Evolutionary conservation across 1,139 yeast genomes (phyloP).

Genomic region (Debaryomyces fabryi): DNA sequence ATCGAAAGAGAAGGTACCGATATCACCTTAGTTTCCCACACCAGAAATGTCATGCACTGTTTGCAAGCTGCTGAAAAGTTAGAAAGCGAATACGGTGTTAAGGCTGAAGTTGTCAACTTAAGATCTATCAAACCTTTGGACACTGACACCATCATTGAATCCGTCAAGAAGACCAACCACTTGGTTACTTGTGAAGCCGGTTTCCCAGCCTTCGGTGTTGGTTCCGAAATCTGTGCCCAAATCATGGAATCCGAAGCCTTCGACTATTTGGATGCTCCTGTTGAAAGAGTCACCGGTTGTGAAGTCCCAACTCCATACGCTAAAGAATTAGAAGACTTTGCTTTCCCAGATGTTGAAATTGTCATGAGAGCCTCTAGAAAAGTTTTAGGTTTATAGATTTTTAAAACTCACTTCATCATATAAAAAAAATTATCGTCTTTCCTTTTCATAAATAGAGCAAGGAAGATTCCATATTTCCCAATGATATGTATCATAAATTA

Average conservation of each 20-base stretch:
- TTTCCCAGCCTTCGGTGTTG: constrained; percentile 98
- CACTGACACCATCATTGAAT: constrained; percentile 77
- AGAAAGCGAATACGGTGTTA: constrained; percentile 81
- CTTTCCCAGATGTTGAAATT: constrained; percentile 95
- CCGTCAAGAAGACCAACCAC: constrained; percentile 97
- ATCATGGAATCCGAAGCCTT: constrained; percentile 98
- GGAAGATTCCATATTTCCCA: constrained; percentile 4
- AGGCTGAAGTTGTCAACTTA: constrained; percentile 92
- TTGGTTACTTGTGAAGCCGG: constrained; percentile 96
- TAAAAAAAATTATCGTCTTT: neutral
- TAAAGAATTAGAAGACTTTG: constrained; percentile 93
- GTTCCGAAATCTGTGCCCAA: constrained; percentile 97
- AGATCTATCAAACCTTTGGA: constrained; percentile 98
- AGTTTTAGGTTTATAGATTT: constrained; percentile 67
- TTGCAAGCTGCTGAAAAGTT: constrained; percentile 88
- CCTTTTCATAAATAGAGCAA: constrained; percentile 5
- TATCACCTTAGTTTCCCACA: constrained; percentile 84
- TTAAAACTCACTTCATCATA: constrained; percentile 1
- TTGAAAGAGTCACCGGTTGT: constrained; percentile 98
- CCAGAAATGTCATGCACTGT: constrained; percentile 86
- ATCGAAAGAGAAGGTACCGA: constrained; percentile 92
- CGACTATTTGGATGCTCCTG: constrained; percentile 98
- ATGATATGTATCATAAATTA: constrained; percentile 8
- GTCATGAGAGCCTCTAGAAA: constrained; percentile 90
- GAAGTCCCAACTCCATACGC: constrained; percentile 99